A percentile compares a stretch with the other conserved stretches of the same genome.
phyloP scores from a whole-genome alignment of 257 asterid species.

The Voacanga thouarsii region DNA sequence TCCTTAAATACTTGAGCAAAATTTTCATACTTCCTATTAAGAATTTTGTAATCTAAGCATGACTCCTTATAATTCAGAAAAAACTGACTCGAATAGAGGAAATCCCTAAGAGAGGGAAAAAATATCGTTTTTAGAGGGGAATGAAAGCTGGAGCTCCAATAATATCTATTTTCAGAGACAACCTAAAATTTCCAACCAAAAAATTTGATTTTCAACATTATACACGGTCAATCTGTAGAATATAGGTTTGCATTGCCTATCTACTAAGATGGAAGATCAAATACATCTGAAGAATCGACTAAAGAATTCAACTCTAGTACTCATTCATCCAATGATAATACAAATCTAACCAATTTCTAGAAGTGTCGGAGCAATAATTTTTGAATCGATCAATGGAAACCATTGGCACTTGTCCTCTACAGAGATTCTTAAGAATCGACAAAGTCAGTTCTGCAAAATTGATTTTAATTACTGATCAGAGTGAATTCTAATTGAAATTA shows the following conservation, averaged over 20 bases:
- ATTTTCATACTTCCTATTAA: background rate
- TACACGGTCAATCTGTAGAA: background rate
- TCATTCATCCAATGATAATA: background rate
- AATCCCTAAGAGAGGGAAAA: too few relatives aligned
- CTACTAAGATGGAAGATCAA: background rate
- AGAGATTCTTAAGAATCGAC: conserved; percentile 56
- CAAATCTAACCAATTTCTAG: conserved; percentile 56
- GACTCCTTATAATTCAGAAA: background rate
- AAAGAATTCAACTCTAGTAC: background rate
- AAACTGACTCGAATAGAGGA: background rate
- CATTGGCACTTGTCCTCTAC: conserved; percentile 46
- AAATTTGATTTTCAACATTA: background rate
- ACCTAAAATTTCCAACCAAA: background rate
- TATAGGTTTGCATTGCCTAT: background rate
- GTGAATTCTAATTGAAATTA: background rate
- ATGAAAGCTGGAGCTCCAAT: background rate
- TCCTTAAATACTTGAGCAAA: background rate
- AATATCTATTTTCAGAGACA: too few relatives aligned
- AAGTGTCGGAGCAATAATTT: conserved; percentile 55
- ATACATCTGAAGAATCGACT: background rate
- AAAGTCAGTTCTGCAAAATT: conserved; percentile 54
- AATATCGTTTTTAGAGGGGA: too few relatives aligned
- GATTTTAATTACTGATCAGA: background rate
- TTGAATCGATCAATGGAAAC: conserved; percentile 59
- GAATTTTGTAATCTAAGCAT: background rate